These are phyloP conservation scores for Termitomyces sp. DNA, from an alignment of 768 basidiomycete genomes.

Conservation along the genomic window DNA sequence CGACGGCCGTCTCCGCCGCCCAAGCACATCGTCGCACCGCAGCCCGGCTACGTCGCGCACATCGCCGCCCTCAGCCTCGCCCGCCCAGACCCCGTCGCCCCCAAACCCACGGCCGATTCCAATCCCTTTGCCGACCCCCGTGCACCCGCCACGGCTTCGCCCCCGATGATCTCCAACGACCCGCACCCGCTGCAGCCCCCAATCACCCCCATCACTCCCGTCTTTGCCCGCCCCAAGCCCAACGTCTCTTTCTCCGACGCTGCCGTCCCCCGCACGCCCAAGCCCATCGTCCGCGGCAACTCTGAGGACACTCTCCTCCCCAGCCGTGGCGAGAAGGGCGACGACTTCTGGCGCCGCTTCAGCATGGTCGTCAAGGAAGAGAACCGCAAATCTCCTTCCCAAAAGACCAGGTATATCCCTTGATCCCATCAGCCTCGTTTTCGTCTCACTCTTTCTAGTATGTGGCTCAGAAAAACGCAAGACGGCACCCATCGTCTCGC, in stretches of 20 bases:
- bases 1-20: conserved; percentile 21
- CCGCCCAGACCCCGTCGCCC: conserved; percentile 37
- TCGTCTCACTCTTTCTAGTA: conserved; percentile 16
- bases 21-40: conserved; percentile 55
- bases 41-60: conserved; percentile 69
- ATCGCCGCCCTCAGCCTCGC: conserved; percentile 59
- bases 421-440: too few relatives aligned
- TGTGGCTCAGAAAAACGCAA: conserved; percentile 66
- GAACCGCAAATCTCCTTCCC: conserved; percentile 26
- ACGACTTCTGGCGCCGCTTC: conserved; percentile 85
- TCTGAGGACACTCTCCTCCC: conserved; percentile 65
- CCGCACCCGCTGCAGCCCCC: conserved; percentile 77
- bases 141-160: conserved; percentile 21
- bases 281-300: conserved; percentile 61
- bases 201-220: conserved; percentile 72
- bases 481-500: conserved; percentile 44
- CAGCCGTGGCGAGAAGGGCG: conserved; percentile 64
- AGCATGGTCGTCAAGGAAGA: conserved; percentile 77
- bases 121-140: conserved; percentile 5
- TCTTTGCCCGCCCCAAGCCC: conserved; percentile 59
- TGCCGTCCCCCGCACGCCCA: conserved; percentile 23
- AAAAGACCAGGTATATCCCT: conserved; percentile 33
- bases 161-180: conserved; percentile 36
- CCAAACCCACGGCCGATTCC: conserved; percentile 9
- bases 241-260: conserved; percentile 40